Conservation (phyloP, 1,284 basidiomycete species). For the Anthracocystis panici-leucophaei region DNA sequence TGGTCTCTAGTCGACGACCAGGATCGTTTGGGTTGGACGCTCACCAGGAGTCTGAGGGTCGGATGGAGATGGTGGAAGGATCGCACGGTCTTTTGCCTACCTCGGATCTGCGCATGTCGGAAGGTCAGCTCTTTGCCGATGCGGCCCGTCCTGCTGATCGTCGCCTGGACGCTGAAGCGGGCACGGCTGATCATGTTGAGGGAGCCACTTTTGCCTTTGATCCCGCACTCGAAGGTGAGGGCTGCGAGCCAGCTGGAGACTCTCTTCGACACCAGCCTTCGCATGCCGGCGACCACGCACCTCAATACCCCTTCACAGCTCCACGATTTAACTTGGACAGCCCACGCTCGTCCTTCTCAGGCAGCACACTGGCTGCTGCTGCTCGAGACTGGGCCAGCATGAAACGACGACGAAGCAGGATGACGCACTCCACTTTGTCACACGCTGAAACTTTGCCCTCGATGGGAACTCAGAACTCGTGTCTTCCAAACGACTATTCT, state of each 20-base stretch:
- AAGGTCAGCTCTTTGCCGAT: constrained; percentile 27
- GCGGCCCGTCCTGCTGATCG: constrained; percentile 21
- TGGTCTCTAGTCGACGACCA: constrained; percentile 11
- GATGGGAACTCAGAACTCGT: no score
- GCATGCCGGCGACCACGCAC: neutral
- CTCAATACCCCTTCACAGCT: neutral
- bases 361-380: constrained; percentile 45
- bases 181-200: neutral
- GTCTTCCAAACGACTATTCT: no score
- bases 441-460: constrained; percentile 3
- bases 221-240: constrained; percentile 32
- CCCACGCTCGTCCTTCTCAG: constrained; percentile 42
- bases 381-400: constrained; percentile 51
- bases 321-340: constrained; percentile 10
- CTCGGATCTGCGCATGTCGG: constrained; percentile 6
- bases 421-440: constrained; percentile 4
- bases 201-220: constrained; percentile 25
- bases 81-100: neutral
- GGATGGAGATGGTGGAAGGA: neutral
- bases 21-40: constrained; percentile 21
- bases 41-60: neutral
- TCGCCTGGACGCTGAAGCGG: constrained; percentile 11
- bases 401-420: constrained; percentile 21
- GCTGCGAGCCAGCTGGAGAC: constrained; percentile 5
- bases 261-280: neutral